Evolutionary conservation across 495 filamentous ascomycete species (phyloP).

Genomic region (Cladorrhinum samala): DNA sequence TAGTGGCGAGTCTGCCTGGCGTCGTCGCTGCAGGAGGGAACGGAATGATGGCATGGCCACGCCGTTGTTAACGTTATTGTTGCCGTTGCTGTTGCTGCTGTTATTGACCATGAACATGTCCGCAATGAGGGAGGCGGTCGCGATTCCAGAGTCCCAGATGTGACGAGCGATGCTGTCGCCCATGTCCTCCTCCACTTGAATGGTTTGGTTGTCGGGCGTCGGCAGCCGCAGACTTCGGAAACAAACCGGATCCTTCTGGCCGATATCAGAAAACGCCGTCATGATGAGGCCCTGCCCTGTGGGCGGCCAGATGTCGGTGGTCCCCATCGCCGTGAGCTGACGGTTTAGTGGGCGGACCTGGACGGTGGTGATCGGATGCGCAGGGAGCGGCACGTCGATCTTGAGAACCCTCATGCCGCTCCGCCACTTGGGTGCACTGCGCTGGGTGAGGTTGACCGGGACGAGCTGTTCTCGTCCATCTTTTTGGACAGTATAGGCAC

Average conservation of each 20-base stretch:
- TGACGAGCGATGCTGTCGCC: slow-evolving; percentile 94
- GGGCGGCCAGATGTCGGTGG: slow-evolving; percentile 23
- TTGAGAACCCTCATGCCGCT: slow-evolving; percentile 40
- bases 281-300: slow-evolving; percentile 28
- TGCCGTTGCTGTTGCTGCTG: no score
- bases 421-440: slow-evolving; percentile 25
- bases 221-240: slow-evolving; percentile 33
- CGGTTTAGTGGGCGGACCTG: slow-evolving; percentile 32
- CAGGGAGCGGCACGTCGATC: slow-evolving; percentile 26
- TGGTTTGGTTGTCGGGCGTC: slow-evolving; percentile 10
- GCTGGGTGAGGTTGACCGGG: slow-evolving; percentile 18
- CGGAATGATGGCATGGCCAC: slow-evolving; percentile 9
- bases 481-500: slow-evolving; percentile 46
- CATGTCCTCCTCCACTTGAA: slow-evolving; percentile 74
- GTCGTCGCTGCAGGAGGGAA: slow-evolving; percentile 1
- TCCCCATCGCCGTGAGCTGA: slow-evolving; percentile 23
- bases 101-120: slow-evolving; percentile 21
- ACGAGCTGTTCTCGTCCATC: slow-evolving; percentile 31
- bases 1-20: slow-evolving; percentile 28
- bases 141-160: slow-evolving; percentile 66
- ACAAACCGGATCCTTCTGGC: slow-evolving; percentile 19
- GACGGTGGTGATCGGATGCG: slow-evolving; percentile 22
- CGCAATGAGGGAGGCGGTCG: slow-evolving; percentile 33
- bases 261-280: slow-evolving; percentile 32
- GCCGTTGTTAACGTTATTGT: background rate